A percentile compares a stretch with the other conserved stretches of the same genome.
phyloP scores from a whole-genome alignment of 2,329 filamentous ascomycete genomes.

The Verticillium zaregamsianum region DNA sequence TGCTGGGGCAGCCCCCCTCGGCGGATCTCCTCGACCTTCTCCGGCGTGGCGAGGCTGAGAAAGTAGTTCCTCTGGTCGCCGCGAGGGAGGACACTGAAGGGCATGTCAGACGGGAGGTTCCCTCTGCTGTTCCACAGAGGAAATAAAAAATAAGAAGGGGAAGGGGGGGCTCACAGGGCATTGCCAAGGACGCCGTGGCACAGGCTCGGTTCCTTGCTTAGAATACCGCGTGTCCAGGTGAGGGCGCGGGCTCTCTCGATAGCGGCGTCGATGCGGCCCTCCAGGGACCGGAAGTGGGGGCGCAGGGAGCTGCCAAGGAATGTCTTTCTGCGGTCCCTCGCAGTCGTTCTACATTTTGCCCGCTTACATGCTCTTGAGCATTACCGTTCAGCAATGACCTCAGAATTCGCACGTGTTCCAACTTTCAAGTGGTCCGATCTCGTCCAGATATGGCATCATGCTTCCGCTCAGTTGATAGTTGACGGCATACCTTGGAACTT shows the following conservation, averaged over 20 bases:
- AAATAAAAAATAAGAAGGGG: not conserved
- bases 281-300: constrained; percentile 50
- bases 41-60: constrained; percentile 51
- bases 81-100: constrained; percentile 16
- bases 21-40: constrained; percentile 45
- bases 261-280: constrained; percentile 47
- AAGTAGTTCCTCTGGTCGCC: constrained; percentile 46
- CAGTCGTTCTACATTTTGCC: too few species aligned
- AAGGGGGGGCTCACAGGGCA: constrained; percentile 44
- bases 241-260: constrained; percentile 47
- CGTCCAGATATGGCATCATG: too few species aligned
- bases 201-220: constrained; percentile 61
- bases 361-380: too few species aligned
- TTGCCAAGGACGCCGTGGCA: constrained; percentile 65
- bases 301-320: constrained; percentile 34
- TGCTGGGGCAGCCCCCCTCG: constrained; percentile 29
- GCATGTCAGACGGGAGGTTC: not conserved
- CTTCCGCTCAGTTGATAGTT: too few species aligned
- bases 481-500: too few species aligned
- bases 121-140: too few species aligned
- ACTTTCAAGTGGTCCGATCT: too few species aligned
- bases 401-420: too few species aligned
- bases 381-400: too few species aligned
- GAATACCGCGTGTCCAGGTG: constrained; percentile 51
- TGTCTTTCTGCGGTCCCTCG: too few species aligned